Evolutionary conservation across 2,329 filamentous ascomycete species (phyloP).

Genomic region (Tolypocladium cylindrosporum): DNA sequence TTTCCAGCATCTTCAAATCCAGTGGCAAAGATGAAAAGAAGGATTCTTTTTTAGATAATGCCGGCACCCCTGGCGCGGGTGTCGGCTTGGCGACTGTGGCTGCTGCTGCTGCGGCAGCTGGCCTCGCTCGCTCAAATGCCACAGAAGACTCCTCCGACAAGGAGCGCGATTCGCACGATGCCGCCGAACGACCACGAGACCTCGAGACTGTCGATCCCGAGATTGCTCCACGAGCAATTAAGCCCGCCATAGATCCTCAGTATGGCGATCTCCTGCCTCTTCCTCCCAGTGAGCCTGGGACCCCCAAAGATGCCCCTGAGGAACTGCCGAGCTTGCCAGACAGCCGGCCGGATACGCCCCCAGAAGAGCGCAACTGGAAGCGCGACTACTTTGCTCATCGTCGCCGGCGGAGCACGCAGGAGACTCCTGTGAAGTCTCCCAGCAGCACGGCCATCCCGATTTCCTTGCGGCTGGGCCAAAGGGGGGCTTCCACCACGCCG

Average conservation of each 20-base stretch:
- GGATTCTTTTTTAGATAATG: constrained; percentile 63
- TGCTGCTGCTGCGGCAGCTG: constrained; percentile 24
- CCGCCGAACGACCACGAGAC: constrained; percentile 12
- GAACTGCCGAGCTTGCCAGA: constrained; percentile 47
- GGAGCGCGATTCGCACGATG: constrained; percentile 19
- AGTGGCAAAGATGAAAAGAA: constrained; percentile 30
- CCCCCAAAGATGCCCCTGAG: constrained; percentile 27
- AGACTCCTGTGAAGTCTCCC: constrained; percentile 38
- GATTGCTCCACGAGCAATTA: constrained; percentile 46
- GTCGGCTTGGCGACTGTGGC: constrained; percentile 49
- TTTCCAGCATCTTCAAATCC: constrained; percentile 40
- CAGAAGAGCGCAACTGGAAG: constrained; percentile 32
- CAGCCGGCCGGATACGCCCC: constrained; percentile 48
- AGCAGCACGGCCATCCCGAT: constrained; percentile 50
- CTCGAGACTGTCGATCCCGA: constrained; percentile 43
- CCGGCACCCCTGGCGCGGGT: constrained; percentile 61
- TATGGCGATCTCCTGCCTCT: constrained; percentile 56
- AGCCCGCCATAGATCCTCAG: constrained; percentile 56
- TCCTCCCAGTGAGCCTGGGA: constrained; percentile 48
- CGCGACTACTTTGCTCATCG: constrained; percentile 31
- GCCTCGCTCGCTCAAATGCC: constrained; percentile 33
- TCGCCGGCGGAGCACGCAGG: constrained; percentile 39
- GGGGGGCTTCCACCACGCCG: constrained; percentile 34
- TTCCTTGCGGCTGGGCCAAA: constrained; percentile 40
- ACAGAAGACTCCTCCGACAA: constrained; percentile 30